Percentiles rank a stretch among this genome's conserved stretches.
Conservation (phyloP, 805 yeast species). For the Pachysolen tannophilus region DNA sequence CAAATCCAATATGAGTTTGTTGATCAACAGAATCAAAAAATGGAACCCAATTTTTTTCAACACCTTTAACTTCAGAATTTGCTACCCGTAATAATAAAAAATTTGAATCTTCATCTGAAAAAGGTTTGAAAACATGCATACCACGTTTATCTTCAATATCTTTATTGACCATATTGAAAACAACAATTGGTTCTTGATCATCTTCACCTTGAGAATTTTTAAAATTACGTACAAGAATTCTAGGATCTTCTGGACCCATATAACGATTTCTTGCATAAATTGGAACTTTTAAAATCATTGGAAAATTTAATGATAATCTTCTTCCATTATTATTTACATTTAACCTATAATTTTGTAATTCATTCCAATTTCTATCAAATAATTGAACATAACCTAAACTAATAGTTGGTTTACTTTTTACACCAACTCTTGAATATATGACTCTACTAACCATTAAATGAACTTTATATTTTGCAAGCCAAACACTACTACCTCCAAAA, state of each 20-base stretch:
- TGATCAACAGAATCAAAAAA: conserved; percentile 21
- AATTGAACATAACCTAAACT: conserved; percentile 26
- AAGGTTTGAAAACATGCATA: conserved; percentile 26
- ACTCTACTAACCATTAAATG: conserved; percentile 39
- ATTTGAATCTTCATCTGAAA: too few species aligned
- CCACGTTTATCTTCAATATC: conserved; percentile 15
- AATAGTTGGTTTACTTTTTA: conserved; percentile 11
- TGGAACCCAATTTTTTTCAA: conserved; percentile 33
- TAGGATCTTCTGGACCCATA: conserved; percentile 46
- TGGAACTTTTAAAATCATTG: conserved; percentile 5
- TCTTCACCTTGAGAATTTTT: conserved; percentile 22
- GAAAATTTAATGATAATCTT: conserved; percentile 1
- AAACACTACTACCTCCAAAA: conserved; percentile 44
- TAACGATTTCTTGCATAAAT: conserved; percentile 3
- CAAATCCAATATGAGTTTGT: conserved; percentile 21
- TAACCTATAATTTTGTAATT: conserved; percentile 17
- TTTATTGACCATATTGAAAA: conserved; percentile 29
- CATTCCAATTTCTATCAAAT: conserved; percentile 38
- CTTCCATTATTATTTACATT: conserved; percentile 2
- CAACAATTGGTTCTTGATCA: conserved; percentile 36
- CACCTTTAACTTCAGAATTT: too few species aligned
- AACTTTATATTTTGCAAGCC: conserved; percentile 41
- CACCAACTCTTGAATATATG: conserved; percentile 22
- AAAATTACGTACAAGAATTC: conserved; percentile 24
- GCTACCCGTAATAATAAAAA: too few species aligned